Evolutionary conservation across 495 filamentous ascomycete species (phyloP).

Genomic region (Tuber melanosporum): DNA sequence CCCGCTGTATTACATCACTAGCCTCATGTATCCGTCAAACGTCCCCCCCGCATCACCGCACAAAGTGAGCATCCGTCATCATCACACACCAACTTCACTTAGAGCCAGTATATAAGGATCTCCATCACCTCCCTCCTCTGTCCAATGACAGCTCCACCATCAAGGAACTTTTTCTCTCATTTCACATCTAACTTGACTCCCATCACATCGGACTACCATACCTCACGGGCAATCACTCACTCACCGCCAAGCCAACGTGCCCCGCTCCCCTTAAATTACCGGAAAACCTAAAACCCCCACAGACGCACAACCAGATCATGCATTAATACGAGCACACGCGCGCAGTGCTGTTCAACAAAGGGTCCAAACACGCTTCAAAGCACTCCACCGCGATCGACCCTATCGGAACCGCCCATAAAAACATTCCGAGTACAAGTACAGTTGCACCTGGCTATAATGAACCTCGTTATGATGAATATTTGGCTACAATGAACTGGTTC

Average conservation of each 20-base stretch:
- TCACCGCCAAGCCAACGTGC: background rate
- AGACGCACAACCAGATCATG: background rate
- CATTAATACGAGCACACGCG: background rate
- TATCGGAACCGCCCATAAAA: background rate
- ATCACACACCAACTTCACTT: background rate
- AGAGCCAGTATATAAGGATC: background rate
- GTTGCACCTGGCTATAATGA: too few species aligned
- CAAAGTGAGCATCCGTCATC: background rate
- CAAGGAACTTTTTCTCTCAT: background rate
- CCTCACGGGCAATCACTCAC: background rate
- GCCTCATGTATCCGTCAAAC: background rate
- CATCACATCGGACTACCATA: background rate
- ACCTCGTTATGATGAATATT: too few species aligned
- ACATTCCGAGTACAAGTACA: background rate
- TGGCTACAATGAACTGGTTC: too few species aligned
- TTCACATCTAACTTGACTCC: background rate
- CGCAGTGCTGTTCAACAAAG: background rate
- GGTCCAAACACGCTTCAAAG: slow-evolving; percentile 1
- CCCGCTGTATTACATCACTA: background rate
- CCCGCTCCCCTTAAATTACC: background rate
- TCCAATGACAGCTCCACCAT: background rate
- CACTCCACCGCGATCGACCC: background rate
- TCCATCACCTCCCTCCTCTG: background rate
- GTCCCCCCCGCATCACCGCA: background rate
- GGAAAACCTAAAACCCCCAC: background rate